These are phyloP conservation scores for Strigomonas culicis DNA, from an alignment of 208 protist genomes.

Conservation along the genomic window DNA sequence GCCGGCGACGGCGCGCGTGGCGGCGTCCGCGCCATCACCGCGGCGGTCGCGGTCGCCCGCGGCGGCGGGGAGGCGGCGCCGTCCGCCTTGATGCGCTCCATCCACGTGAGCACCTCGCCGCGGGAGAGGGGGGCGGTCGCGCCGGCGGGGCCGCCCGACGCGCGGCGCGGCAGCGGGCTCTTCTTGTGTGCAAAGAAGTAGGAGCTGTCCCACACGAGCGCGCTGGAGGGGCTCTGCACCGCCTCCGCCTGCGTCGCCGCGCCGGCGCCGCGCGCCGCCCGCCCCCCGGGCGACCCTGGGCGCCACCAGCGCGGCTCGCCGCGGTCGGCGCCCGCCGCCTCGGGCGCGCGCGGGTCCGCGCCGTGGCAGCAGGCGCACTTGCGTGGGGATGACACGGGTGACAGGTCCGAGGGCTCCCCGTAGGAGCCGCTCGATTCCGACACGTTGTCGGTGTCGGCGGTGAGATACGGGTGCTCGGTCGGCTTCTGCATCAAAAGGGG, in stretches of 20 bases:
- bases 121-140: neutral
- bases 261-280: neutral
- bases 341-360: neutral
- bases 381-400: neutral
- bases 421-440: neutral
- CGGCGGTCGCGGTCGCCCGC: neutral
- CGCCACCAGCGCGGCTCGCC: neutral
- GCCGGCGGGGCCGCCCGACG: neutral
- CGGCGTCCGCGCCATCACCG: no score
- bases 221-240: neutral
- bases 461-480: neutral
- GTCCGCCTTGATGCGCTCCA: neutral
- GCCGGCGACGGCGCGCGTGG: no score
- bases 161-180: neutral
- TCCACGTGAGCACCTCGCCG: neutral
- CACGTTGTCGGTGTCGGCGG: neutral
- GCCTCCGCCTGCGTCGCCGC: neutral
- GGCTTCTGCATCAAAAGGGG: neutral
- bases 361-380: neutral
- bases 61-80: neutral
- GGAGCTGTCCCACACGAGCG: conserved; percentile 4
- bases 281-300: no score
- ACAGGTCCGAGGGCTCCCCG: no score
- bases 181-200: conserved; percentile 7
- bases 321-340: neutral